A percentile compares a stretch with the other conserved stretches of the same genome.
Evolutionary conservation across 495 filamentous ascomycete genomes (phyloP).

Genomic region (Chaetomium tenue): DNA sequence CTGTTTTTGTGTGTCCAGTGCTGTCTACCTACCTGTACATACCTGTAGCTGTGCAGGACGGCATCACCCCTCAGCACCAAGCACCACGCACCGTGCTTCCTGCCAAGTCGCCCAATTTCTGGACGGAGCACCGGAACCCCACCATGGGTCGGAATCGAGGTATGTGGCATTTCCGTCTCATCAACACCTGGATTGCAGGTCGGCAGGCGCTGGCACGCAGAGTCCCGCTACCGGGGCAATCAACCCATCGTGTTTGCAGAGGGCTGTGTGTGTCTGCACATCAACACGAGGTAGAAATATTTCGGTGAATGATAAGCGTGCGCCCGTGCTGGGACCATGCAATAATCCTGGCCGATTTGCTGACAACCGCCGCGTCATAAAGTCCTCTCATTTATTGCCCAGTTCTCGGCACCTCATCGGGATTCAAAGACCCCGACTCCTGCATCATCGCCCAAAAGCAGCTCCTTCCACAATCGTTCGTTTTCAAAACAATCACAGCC

Average conservation of each 20-base stretch:
- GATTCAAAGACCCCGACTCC: conserved; percentile 42
- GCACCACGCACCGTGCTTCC: neutral
- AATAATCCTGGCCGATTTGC: conserved; percentile 12
- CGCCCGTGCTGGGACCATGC: conserved; percentile 2
- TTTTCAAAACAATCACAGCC: conserved; percentile 38
- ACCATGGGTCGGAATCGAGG: conserved; percentile 49
- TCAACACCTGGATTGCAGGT: conserved; percentile 10
- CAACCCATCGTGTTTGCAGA: neutral
- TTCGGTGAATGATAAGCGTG: neutral
- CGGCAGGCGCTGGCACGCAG: conserved; percentile 12
- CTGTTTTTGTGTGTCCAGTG: neutral
- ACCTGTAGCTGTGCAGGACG: neutral
- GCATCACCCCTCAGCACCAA: neutral
- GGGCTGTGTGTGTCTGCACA: neutral
- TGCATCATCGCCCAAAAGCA: conserved; percentile 38
- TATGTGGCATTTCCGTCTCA: conserved; percentile 36
- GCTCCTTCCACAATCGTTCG: conserved; percentile 22
- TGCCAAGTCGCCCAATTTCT: conserved; percentile 13
- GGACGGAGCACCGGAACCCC: conserved; percentile 17
- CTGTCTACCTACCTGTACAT: neutral
- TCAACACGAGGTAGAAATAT: neutral
- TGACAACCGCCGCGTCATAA: conserved; percentile 19
- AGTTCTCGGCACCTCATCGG: conserved; percentile 49
- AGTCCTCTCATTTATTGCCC: conserved; percentile 63
- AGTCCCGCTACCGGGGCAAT: conserved; percentile 17